Percentiles rank a stretch among this genome's conserved stretches.
Evolutionary conservation across 1,284 basidiomycete genomes (phyloP).

Genomic region (Tetrapyrgos nigripes): DNA sequence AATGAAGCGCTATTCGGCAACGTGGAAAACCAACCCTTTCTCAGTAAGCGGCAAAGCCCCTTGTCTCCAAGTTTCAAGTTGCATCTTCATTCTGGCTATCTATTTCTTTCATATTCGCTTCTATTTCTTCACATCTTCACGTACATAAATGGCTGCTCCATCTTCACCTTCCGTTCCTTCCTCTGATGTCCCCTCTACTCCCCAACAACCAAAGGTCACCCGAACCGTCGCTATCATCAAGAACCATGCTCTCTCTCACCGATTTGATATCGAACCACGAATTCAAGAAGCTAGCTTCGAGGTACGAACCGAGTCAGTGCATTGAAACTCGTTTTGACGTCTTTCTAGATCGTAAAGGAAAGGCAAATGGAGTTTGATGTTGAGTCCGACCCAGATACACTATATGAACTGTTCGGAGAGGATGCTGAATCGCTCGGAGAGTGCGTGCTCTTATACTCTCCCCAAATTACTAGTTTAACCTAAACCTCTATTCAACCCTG

Average conservation of each 20-base stretch:
- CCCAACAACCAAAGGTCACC: constrained; percentile 43
- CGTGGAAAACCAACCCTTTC: too few relatives aligned
- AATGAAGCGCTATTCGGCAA: too few relatives aligned
- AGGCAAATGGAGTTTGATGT: constrained; percentile 84
- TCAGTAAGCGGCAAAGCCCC: too few relatives aligned
- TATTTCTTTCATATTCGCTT: neutral
- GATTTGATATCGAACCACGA: constrained; percentile 77
- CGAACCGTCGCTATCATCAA: constrained; percentile 84
- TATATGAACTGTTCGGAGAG: constrained; percentile 78
- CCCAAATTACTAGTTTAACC: constrained; percentile 12
- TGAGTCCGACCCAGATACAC: constrained; percentile 76
- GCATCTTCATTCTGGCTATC: neutral
- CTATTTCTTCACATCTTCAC: neutral
- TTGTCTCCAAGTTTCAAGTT: too few relatives aligned
- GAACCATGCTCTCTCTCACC: constrained; percentile 68
- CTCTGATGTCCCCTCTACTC: constrained; percentile 20
- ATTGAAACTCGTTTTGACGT: constrained; percentile 4
- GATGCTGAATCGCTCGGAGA: constrained; percentile 75
- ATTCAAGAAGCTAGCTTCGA: constrained; percentile 81
- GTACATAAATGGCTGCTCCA: neutral
- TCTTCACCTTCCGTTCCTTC: constrained; percentile 12
- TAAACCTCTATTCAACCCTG: constrained; percentile 7
- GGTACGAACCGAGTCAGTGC: constrained; percentile 45
- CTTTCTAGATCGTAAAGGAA: constrained; percentile 75
- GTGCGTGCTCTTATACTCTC: constrained; percentile 50